Conservation (phyloP, 208 protist genomes). For the Wallacemonas sp. region DNA sequence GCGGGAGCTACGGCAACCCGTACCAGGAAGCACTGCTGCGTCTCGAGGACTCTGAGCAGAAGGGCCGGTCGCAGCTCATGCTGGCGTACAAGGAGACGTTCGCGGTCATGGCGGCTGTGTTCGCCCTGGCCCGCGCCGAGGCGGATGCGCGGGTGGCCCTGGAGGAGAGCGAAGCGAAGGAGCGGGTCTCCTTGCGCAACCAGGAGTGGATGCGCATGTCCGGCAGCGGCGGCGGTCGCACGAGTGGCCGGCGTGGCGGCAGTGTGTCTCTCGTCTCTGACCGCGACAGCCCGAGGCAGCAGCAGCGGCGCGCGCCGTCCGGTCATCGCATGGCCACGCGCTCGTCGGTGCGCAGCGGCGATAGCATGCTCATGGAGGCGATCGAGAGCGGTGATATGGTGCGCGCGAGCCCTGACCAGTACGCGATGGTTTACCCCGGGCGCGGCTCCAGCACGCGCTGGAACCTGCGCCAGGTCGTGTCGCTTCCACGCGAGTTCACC, state of each 20-base stretch:
- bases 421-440: slow-evolving; percentile 78
- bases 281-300: neutral
- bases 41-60: slow-evolving; percentile 57
- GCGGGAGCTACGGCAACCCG: neutral
- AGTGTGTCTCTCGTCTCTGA: slow-evolving; percentile 57
- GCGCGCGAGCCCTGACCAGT: slow-evolving; percentile 67
- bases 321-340: slow-evolving; percentile 23
- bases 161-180: slow-evolving; percentile 36
- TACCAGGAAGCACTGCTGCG: slow-evolving; percentile 41
- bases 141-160: slow-evolving; percentile 29
- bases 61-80: slow-evolving; percentile 56
- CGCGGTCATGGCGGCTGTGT: slow-evolving; percentile 37
- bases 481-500: slow-evolving; percentile 75
- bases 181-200: slow-evolving; percentile 39
- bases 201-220: slow-evolving; percentile 25
- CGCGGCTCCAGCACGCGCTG: slow-evolving; percentile 74
- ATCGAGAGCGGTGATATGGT: slow-evolving; percentile 46
- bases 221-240: slow-evolving; percentile 5
- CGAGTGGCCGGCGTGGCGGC: slow-evolving; percentile 33
- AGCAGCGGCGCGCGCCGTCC: neutral
- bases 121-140: slow-evolving; percentile 45
- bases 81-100: slow-evolving; percentile 66
- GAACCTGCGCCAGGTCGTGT: slow-evolving; percentile 70
- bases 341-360: slow-evolving; percentile 43
- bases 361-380: slow-evolving; percentile 38